Conservation (phyloP, 345 rosid species). For the Camelina hispida region DNA sequence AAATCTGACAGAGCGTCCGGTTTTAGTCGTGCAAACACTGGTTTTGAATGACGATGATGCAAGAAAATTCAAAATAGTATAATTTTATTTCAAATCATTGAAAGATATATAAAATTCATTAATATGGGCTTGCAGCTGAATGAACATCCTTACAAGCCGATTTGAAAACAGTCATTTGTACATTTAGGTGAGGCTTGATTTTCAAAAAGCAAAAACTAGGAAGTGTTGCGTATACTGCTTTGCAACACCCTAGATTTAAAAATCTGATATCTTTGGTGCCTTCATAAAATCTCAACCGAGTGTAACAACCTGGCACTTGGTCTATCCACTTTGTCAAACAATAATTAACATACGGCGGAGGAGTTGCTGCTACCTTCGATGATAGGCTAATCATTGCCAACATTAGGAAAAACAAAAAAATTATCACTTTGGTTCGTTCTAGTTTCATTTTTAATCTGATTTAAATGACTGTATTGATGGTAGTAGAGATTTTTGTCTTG, state of each 20-base stretch:
- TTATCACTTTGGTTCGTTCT: background rate
- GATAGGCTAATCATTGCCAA: background rate
- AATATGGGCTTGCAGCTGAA: too few species aligned
- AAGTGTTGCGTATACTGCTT: background rate
- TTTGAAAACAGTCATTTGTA: too few species aligned
- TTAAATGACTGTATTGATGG: too few species aligned
- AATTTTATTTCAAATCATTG: too few species aligned
- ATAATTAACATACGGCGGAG: background rate
- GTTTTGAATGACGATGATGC: too few species aligned
- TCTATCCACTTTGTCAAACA: background rate
- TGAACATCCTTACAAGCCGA: too few species aligned
- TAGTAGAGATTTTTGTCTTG: too few species aligned
- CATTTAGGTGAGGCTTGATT: background rate
- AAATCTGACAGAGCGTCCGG: too few species aligned
- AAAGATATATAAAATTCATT: too few species aligned
- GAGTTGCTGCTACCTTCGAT: background rate
- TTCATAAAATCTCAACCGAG: background rate
- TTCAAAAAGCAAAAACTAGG: background rate
- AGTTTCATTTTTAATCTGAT: background rate
- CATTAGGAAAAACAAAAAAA: background rate
- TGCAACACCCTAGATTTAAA: background rate
- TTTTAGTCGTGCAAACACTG: too few species aligned
- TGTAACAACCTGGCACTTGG: background rate
- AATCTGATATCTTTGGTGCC: background rate
- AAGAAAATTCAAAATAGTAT: too few species aligned